Percentiles rank a stretch among this genome's conserved stretches.
phyloP scores from a whole-genome alignment of 495 filamentous ascomycete genomes.

The Hypomontagnella submonticulosa region DNA sequence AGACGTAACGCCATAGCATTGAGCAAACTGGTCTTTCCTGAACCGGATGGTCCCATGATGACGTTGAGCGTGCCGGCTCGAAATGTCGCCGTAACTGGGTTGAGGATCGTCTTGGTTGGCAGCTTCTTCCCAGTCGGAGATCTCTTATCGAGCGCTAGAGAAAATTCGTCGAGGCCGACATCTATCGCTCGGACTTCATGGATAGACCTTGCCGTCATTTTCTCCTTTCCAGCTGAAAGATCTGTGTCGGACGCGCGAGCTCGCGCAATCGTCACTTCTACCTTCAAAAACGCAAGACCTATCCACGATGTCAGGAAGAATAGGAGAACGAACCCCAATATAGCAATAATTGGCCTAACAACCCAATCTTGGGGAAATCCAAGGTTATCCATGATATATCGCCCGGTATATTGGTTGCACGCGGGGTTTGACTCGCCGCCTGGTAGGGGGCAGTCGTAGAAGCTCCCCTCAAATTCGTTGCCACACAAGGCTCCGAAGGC shows the following conservation, averaged over 20 bases:
- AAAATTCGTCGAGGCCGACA: constrained; percentile 69
- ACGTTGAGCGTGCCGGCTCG: constrained; percentile 73
- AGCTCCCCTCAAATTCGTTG: constrained; percentile 74
- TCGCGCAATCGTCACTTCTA: constrained; percentile 70
- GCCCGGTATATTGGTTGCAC: constrained; percentile 73
- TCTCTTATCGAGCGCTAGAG: constrained; percentile 70
- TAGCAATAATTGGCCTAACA: constrained; percentile 68
- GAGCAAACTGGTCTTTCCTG: constrained; percentile 76
- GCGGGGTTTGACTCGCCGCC: constrained; percentile 67
- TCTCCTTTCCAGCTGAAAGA: constrained; percentile 69
- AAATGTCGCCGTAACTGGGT: constrained; percentile 70
- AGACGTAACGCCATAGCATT: constrained; percentile 75
- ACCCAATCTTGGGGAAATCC: constrained; percentile 72
- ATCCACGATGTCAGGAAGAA: constrained; percentile 67
- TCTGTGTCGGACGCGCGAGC: constrained; percentile 64
- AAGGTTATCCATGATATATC: constrained; percentile 71
- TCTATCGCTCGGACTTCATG: constrained; percentile 66
- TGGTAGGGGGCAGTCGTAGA: constrained; percentile 73
- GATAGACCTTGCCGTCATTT: constrained; percentile 60
- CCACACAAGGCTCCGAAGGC: constrained; percentile 71
- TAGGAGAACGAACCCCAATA: constrained; percentile 66
- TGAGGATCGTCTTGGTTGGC: constrained; percentile 67
- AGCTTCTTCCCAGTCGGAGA: constrained; percentile 55
- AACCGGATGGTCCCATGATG: constrained; percentile 82
- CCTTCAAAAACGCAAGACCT: constrained; percentile 65